Percentiles rank a stretch among this genome's conserved stretches.
Evolutionary conservation across 306 rosid species (phyloP).

Genomic region (Quercus berberidifolia): DNA sequence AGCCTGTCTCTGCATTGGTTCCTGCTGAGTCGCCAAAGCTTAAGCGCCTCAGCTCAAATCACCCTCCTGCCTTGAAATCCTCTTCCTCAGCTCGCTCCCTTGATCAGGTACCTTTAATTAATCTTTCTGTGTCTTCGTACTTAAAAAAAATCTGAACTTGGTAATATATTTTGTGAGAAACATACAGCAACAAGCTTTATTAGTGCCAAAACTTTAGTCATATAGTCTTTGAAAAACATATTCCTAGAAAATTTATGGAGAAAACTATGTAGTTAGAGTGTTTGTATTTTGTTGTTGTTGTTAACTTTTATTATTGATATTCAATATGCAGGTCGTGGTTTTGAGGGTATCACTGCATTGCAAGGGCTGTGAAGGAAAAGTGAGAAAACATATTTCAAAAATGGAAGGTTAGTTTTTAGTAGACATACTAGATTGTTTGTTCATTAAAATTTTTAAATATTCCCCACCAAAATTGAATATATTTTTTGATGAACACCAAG

Average conservation of each 20-base stretch:
- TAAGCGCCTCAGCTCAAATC: conserved; percentile 13
- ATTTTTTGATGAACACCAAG: too few relatives aligned
- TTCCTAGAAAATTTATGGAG: not conserved
- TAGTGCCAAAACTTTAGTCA: too few relatives aligned
- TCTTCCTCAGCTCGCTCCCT: conserved; percentile 40
- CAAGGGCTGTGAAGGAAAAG: conserved; percentile 87
- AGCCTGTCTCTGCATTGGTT: conserved; percentile 14
- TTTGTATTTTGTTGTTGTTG: not conserved
- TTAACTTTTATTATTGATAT: not conserved
- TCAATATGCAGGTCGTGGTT: conserved; percentile 58
- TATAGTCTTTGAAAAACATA: not conserved
- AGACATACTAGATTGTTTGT: not conserved
- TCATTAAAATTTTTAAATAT: too few relatives aligned
- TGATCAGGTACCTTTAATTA: conserved; percentile 48
- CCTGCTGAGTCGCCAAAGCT: conserved; percentile 26
- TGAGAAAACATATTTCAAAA: conserved; percentile 75
- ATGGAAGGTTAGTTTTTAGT: conserved; percentile 64
- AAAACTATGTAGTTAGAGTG: too few relatives aligned
- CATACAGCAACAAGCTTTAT: too few relatives aligned
- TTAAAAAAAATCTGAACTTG: not conserved
- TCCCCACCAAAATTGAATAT: too few relatives aligned
- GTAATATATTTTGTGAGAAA: not conserved
- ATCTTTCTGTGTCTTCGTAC: not conserved
- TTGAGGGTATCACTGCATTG: conserved; percentile 79
- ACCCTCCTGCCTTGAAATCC: conserved; percentile 27